A percentile compares a stretch with the other conserved stretches of the same genome.
Evolutionary conservation across 768 basidiomycete species (phyloP).

Genomic region (Leucocoprinus sp.): DNA sequence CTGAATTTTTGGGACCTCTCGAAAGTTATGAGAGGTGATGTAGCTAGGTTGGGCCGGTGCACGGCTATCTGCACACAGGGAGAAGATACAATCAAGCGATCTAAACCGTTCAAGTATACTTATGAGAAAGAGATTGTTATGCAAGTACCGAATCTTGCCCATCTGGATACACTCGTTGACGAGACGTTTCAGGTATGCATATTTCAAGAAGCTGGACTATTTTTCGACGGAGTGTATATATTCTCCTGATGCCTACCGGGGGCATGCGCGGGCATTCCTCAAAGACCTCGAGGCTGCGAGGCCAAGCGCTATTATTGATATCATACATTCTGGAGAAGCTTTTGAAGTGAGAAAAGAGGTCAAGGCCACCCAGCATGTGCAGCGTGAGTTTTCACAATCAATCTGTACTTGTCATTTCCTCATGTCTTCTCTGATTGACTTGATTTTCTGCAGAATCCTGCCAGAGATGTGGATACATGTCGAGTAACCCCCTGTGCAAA

Average conservation of each 20-base stretch:
- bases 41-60: constrained; percentile 88
- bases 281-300: constrained; percentile 94
- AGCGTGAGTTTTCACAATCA: constrained; percentile 49
- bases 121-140: constrained; percentile 99
- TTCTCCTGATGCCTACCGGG: constrained; percentile 96
- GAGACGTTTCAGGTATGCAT: constrained; percentile 83
- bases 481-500: constrained; percentile 94
- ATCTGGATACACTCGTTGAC: neutral
- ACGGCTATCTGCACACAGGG: constrained; percentile 93
- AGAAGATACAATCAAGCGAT: constrained; percentile 92
- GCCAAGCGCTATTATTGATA: constrained; percentile 94
- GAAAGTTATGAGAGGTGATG: constrained; percentile 95
- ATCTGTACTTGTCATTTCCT: constrained; percentile 5
- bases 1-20: neutral
- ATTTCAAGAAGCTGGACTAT: constrained; percentile 98
- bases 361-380: constrained; percentile 73
- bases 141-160: constrained; percentile 34
- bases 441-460: constrained; percentile 61
- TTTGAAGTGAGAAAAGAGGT: constrained; percentile 82
- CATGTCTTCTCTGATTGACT: neutral
- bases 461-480: constrained; percentile 89
- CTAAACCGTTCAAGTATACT: constrained; percentile 99
- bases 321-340: constrained; percentile 92
- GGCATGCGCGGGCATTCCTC: constrained; percentile 88
- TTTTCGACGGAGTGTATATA: constrained; percentile 99